A percentile compares a stretch with the other conserved stretches of the same genome.
Evolutionary conservation across 1,139 yeast species (phyloP).

Genomic region (Debaryomyces fabryi): DNA sequence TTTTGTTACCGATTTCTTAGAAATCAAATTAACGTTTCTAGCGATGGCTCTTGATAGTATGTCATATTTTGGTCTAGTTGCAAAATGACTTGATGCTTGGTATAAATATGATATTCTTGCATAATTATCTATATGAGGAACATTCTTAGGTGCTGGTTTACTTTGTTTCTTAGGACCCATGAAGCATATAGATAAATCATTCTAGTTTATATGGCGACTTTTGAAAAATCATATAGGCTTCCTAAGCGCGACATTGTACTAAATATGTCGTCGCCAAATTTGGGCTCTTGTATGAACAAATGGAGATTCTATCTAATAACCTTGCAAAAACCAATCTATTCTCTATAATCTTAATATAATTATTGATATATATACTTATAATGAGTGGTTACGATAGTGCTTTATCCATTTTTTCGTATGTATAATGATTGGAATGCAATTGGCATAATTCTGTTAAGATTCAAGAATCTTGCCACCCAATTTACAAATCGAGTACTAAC

Average conservation of each 20-base stretch:
- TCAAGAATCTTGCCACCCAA: constrained; percentile 13
- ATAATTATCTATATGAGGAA: constrained; percentile 62
- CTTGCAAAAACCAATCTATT: not conserved
- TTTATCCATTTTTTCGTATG: constrained; percentile 92
- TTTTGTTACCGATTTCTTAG: constrained; percentile 65
- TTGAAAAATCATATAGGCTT: constrained; percentile 8
- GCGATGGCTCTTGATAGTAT: constrained; percentile 53
- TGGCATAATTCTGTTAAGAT: not conserved
- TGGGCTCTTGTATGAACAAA: not conserved
- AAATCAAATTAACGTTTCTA: constrained; percentile 50
- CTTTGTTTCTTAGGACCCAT: constrained; percentile 16
- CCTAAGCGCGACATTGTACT: constrained; percentile 5
- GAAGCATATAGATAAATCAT: constrained; percentile 5
- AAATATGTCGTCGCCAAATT: constrained; percentile 1
- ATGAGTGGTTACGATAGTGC: constrained; percentile 99
- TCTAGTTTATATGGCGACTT: constrained; percentile 10
- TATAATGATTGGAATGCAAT: constrained; percentile 18
- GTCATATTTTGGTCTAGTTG: constrained; percentile 23
- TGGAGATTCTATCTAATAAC: not conserved
- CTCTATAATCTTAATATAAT: constrained; percentile 2
- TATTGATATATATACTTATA: constrained; percentile 8
- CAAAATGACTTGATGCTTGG: constrained; percentile 47
- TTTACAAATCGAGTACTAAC: constrained; percentile 22
- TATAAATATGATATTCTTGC: constrained; percentile 59
- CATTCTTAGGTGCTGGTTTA: constrained; percentile 25